These are phyloP conservation scores for Phytophthora vignae DNA, from an alignment of 352 stramenopile genomes.

Conservation along the genomic window DNA sequence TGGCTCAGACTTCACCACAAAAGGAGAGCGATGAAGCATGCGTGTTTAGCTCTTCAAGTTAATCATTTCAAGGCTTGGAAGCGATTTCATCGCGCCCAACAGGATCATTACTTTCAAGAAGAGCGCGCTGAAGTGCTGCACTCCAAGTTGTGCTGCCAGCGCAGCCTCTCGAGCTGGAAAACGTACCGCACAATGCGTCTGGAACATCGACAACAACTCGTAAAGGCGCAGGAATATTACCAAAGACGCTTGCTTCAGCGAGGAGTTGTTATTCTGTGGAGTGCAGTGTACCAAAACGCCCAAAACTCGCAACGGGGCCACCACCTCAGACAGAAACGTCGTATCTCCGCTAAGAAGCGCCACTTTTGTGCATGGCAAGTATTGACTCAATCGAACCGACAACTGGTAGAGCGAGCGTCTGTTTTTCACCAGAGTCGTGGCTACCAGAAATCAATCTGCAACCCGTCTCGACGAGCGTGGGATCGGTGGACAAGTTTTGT, in stretches of 20 bases:
- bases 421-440: conserved; percentile 6
- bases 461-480: conserved; percentile 40
- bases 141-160: conserved; percentile 15
- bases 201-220: neutral
- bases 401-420: neutral
- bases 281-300: conserved; percentile 32
- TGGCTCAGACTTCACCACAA: conserved; percentile 30
- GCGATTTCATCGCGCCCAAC: conserved; percentile 5
- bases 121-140: conserved; percentile 17
- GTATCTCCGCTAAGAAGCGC: conserved; percentile 25
- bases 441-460: conserved; percentile 40
- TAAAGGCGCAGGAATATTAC: conserved; percentile 24
- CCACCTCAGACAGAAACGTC: conserved; percentile 32
- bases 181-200: conserved; percentile 12
- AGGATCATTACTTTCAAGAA: conserved; percentile 5
- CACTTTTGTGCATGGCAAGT: conserved; percentile 37
- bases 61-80: conserved; percentile 30
- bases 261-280: conserved; percentile 31
- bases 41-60: neutral
- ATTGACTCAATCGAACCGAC: conserved; percentile 4
- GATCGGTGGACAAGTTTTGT: conserved; percentile 32
- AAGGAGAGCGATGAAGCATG: conserved; percentile 9
- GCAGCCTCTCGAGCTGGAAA: conserved; percentile 29
- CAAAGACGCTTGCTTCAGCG: conserved; percentile 26
- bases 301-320: conserved; percentile 27